A percentile compares a stretch with the other conserved stretches of the same genome.
Evolutionary conservation across 2,329 filamentous ascomycete genomes (phyloP).

Genomic region (Penicillium sp.): DNA sequence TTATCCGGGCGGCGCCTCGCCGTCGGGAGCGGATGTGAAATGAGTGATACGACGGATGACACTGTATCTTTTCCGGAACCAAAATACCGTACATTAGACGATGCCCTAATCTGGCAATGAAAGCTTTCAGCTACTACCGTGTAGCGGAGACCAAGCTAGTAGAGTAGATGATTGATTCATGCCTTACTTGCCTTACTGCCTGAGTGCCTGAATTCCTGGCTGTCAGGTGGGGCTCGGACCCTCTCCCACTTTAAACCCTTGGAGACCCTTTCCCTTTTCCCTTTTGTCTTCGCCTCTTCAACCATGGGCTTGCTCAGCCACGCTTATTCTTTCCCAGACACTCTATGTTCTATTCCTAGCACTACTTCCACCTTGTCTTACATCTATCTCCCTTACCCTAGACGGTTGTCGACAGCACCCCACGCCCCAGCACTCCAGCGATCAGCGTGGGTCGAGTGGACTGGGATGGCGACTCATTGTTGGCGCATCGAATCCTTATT

Average conservation of each 20-base stretch:
- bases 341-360: no score
- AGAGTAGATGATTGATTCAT: not conserved
- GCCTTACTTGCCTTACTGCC: not conserved
- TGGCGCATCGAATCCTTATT: conserved; percentile 3
- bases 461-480: not conserved
- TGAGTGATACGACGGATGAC: conserved; percentile 26
- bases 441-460: conserved; percentile 6
- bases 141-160: no score
- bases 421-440: not conserved
- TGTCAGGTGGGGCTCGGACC: not conserved
- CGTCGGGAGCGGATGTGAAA: conserved; percentile 74
- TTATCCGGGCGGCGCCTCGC: conserved; percentile 90
- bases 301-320: no score
- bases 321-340: not conserved
- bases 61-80: conserved; percentile 19
- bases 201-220: not conserved
- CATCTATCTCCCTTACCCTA: no score
- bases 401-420: not conserved
- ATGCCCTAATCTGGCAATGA: conserved; percentile 12
- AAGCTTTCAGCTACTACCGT: not conserved
- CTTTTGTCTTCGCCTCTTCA: not conserved
- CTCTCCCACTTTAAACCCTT: not conserved
- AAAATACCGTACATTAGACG: conserved; percentile 21
- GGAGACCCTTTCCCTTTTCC: not conserved
- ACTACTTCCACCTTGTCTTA: no score